phyloP scores from a whole-genome alignment of 2,329 filamentous ascomycete species.

The Hymenoscyphus fraxineus region DNA sequence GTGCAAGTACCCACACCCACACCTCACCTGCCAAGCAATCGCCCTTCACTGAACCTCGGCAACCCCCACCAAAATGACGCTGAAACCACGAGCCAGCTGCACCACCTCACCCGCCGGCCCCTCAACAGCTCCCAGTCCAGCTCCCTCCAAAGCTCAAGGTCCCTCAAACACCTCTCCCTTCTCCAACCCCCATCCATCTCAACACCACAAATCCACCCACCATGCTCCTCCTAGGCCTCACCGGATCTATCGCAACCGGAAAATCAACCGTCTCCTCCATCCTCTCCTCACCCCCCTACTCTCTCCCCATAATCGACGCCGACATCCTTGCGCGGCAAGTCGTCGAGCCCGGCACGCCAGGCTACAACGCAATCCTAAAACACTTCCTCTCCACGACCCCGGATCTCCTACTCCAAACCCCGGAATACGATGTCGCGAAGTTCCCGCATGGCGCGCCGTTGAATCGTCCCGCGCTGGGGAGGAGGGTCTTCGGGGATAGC shows the following conservation, averaged over 20 bases:
- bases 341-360: constrained; percentile 84
- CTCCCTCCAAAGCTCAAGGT: not conserved
- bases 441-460: constrained; percentile 62
- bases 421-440: constrained; percentile 48
- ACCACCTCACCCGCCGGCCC: not conserved
- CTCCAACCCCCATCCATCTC: not conserved
- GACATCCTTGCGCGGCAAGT: constrained; percentile 90
- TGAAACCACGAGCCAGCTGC: not conserved
- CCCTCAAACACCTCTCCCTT: not conserved
- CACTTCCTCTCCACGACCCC: constrained; percentile 82
- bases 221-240: constrained; percentile 90
- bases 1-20: no score
- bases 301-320: constrained; percentile 87
- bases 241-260: constrained; percentile 94
- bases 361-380: constrained; percentile 76
- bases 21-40: no score
- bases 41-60: not conserved
- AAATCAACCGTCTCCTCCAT: constrained; percentile 92
- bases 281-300: constrained; percentile 76
- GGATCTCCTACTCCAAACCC: constrained; percentile 69
- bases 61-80: not conserved
- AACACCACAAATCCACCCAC: not conserved
- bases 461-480: constrained; percentile 80
- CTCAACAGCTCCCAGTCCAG: not conserved
- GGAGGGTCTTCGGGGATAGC: constrained; percentile 78